Conservation (phyloP, 2,329 filamentous ascomycete species). For the Dichotomopilus funicola region DNA sequence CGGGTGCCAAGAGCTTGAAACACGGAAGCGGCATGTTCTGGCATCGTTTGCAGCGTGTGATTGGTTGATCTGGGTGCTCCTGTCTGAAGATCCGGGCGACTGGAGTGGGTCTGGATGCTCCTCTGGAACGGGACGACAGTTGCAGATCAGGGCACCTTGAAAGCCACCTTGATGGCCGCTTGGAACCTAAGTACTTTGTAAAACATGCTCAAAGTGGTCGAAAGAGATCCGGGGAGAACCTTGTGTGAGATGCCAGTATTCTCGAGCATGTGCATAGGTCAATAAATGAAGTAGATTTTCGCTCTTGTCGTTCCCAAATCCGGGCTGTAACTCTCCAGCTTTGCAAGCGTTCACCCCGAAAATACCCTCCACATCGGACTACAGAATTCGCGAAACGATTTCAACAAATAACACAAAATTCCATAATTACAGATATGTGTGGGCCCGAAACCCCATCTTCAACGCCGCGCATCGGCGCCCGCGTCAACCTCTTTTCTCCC, state of each 20-base stretch:
- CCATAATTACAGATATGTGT: conserved; percentile 15
- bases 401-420: not conserved
- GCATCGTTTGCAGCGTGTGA: conserved; percentile 6
- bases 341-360: too few species aligned
- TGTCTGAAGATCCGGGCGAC: not conserved
- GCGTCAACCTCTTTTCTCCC: conserved; percentile 23
- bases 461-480: conserved; percentile 22
- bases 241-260: too few species aligned
- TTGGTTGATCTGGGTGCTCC: conserved; percentile 4
- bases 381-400: too few species aligned
- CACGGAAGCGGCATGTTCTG: conserved; percentile 21
- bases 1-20: conserved; percentile 12
- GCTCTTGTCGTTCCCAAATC: too few species aligned
- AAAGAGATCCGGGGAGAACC: too few species aligned
- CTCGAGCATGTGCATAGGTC: too few species aligned
- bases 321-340: too few species aligned
- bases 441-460: conserved; percentile 18
- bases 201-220: not conserved
- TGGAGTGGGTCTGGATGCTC: not conserved
- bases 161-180: not conserved
- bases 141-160: conserved; percentile 3
- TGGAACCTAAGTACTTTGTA: not conserved
- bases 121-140: conserved; percentile 2
- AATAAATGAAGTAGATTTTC: too few species aligned
- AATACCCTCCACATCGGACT: too few species aligned